phyloP scores from a whole-genome alignment of 129 eudicot genomes.

The Pulicaria dysenterica region DNA sequence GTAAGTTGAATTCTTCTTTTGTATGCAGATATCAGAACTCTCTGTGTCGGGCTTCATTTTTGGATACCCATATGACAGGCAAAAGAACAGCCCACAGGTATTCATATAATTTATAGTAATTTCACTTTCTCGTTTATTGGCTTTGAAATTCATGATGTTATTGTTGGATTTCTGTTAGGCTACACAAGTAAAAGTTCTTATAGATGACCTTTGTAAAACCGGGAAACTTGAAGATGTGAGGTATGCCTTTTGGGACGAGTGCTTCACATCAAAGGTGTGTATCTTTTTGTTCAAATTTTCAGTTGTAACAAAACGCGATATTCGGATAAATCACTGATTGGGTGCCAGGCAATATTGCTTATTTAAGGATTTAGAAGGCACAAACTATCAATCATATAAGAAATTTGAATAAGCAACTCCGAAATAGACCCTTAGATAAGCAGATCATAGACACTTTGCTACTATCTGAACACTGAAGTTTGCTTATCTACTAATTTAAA shows the following conservation, averaged over 20 bases:
- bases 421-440: not conserved
- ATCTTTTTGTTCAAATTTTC: constrained; percentile 14
- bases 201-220: constrained; percentile 68
- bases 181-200: constrained; percentile 65
- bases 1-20: not conserved
- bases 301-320: not conserved
- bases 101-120: not conserved
- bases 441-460: not conserved
- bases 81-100: constrained; percentile 47
- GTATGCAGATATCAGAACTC: constrained; percentile 69
- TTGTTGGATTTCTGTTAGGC: constrained; percentile 51
- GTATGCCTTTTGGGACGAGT: constrained; percentile 89
- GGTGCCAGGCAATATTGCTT: not conserved
- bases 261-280: constrained; percentile 85
- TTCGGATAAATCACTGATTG: not conserved
- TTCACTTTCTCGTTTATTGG: constrained; percentile 21
- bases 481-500: not conserved
- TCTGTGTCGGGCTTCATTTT: constrained; percentile 62
- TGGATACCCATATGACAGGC: constrained; percentile 71
- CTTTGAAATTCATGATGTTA: not conserved
- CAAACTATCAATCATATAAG: not conserved
- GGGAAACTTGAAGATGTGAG: constrained; percentile 62
- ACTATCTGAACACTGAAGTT: too few species aligned
- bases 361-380: not conserved
- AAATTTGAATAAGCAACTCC: not conserved